Base-by-base conservation (phyloP, 2,329 filamentous ascomycete genomes). In the Cucurbitaria berberidis region DNA sequence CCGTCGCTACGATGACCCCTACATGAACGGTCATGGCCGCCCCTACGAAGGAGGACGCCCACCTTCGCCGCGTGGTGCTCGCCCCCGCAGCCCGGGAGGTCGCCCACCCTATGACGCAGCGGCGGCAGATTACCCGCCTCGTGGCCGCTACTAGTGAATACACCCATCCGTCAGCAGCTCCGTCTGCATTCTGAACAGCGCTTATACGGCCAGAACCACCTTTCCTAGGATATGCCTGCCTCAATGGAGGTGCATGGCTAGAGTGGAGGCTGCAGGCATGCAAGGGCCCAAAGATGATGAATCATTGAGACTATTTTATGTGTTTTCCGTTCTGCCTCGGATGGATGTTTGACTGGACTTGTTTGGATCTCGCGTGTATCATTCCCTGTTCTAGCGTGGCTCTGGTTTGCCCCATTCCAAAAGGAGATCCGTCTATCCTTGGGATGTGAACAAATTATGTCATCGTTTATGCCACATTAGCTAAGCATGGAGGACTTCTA, bases 11-110 rank as follows among this genome's bases (percentile, higher is more conserved):
- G 73, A 78, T 56, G 85, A 87, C 63, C 83, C 84, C 3, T 87
- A 87, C 73, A 67, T 81, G 68, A 83, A 86, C 69, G 81, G 84
- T 52, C 80, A 83, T 58, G 81, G 84, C 50, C 78, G 82, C 60
- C 80, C 81, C 36, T 84, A 84, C 65, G 81, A 82, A 53, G 64
- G 62, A 56, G 78, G 74, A 50, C 79, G 80, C 46, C 79, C 81
- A 30, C 73, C 72, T 15, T 76, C 74, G 43, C 74, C 74, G 10
- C 69, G 74, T 49, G 70, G 70, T 59, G 66, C 63, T 59, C 71
- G 69, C 39, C 73, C 69, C 29, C 69, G 66, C 46, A 75, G 69
- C 84, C 86, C 63, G 81, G 87, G 60, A 84, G 89, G 69, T 84
- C 89, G 68, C 84, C 87, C 60, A 67, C 77, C 79, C 55, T 82